phyloP scores from a whole-genome alignment of 495 filamentous ascomycete genomes.

The Aspergillus ostianus region DNA sequence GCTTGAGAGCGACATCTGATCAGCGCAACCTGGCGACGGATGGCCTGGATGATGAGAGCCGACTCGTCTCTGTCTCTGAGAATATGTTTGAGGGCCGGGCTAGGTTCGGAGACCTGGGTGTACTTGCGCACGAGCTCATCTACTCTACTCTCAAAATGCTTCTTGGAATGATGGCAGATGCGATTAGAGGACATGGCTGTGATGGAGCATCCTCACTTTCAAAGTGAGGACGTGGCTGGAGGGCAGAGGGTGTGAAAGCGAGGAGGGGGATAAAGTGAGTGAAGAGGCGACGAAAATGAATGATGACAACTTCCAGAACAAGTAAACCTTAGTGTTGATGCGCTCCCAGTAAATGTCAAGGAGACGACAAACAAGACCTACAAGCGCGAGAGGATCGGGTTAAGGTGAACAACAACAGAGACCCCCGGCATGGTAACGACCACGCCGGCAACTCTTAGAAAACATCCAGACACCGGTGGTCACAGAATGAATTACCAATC shows the following conservation, averaged over 20 bases:
- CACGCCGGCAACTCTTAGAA: background rate
- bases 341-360: background rate
- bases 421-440: background rate
- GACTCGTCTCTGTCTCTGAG: conserved; percentile 17
- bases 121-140: conserved; percentile 28
- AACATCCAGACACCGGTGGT: background rate
- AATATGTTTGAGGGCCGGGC: conserved; percentile 25
- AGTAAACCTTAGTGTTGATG: background rate
- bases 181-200: background rate
- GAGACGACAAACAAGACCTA: background rate
- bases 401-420: background rate
- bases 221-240: background rate
- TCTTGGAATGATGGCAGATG: conserved; percentile 1
- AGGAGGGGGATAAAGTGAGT: background rate
- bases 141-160: conserved; percentile 11
- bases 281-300: background rate
- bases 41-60: conserved; percentile 23
- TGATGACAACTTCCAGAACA: background rate
- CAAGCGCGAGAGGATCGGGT: background rate
- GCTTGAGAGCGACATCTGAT: conserved; percentile 34
- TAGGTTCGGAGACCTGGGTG: conserved; percentile 17
- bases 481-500: background rate
- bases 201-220: background rate
- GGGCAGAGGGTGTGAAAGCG: background rate
- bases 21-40: conserved; percentile 31